Conservation (phyloP, 345 rosid genomes). For the Corchorus capsularis region DNA sequence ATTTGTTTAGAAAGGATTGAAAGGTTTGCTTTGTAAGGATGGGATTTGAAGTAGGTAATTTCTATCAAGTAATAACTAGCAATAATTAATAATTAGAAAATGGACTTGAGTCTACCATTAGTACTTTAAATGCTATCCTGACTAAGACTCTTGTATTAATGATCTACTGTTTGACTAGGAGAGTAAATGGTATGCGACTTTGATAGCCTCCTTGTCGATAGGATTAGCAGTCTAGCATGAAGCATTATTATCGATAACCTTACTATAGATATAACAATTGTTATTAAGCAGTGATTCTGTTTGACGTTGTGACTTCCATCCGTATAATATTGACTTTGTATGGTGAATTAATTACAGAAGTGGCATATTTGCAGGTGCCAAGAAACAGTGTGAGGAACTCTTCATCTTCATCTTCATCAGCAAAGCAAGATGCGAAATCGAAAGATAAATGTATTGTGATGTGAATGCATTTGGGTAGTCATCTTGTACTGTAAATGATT, state of each 20-base stretch:
- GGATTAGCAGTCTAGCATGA: background rate
- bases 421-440: slow-evolving; percentile 65
- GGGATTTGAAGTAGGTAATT: background rate
- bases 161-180: background rate
- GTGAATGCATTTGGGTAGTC: slow-evolving; percentile 39
- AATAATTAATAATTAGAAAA: background rate
- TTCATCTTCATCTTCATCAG: slow-evolving; percentile 46
- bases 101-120: background rate
- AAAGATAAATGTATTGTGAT: slow-evolving; percentile 75
- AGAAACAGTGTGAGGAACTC: slow-evolving; percentile 56
- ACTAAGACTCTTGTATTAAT: background rate
- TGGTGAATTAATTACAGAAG: background rate
- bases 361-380: slow-evolving; percentile 48
- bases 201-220: background rate
- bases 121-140: background rate
- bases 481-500: slow-evolving; percentile 42
- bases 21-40: background rate
- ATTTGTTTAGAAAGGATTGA: background rate
- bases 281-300: no score
- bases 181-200: background rate
- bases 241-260: background rate
- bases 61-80: background rate
- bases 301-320: background rate
- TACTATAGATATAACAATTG: background rate
- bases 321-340: background rate